phyloP scores from a whole-genome alignment of 225 moss, liverwort and hornwort genomes.

The Polytrichum commune region DNA sequence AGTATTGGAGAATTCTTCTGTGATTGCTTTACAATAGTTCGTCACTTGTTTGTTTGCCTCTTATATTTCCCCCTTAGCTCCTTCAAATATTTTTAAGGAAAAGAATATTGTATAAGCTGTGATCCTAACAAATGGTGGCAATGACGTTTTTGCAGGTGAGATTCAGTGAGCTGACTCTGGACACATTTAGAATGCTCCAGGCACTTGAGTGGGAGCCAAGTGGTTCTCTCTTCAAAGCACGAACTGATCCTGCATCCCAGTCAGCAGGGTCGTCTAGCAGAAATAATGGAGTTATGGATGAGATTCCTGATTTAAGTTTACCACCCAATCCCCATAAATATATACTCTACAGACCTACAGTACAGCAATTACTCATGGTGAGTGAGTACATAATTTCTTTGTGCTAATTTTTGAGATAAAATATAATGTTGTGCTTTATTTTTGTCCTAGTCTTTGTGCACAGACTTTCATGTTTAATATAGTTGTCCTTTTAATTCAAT shows the following conservation, averaged over 20 bases:
- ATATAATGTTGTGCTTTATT: too few relatives aligned
- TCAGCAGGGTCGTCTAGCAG: slow-evolving; percentile 28
- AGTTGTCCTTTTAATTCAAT: too few relatives aligned
- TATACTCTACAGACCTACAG: slow-evolving; percentile 92
- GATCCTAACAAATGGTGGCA: background rate
- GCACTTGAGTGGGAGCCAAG: slow-evolving; percentile 98
- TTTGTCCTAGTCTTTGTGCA: too few relatives aligned
- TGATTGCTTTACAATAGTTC: too few relatives aligned
- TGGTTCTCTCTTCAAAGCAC: slow-evolving; percentile 71
- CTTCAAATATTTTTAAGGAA: too few relatives aligned
- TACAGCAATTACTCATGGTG: slow-evolving; percentile 87
- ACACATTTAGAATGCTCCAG: slow-evolving; percentile 98
- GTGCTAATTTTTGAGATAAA: too few relatives aligned
- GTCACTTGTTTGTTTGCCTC: too few relatives aligned
- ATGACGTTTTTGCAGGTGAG: slow-evolving; percentile 62
- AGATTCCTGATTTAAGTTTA: slow-evolving; percentile 90
- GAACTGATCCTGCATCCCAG: slow-evolving; percentile 36
- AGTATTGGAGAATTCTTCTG: too few relatives aligned
- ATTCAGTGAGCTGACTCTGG: slow-evolving; percentile 96
- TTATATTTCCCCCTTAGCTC: too few relatives aligned
- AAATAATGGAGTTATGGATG: slow-evolving; percentile 49
- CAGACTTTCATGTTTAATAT: too few relatives aligned
- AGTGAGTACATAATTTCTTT: slow-evolving; percentile 13
- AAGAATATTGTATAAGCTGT: background rate
- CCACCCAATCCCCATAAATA: slow-evolving; percentile 98